phyloP scores from a whole-genome alignment of 2,329 filamentous ascomycete species.

The Alternaria ethzedia region DNA sequence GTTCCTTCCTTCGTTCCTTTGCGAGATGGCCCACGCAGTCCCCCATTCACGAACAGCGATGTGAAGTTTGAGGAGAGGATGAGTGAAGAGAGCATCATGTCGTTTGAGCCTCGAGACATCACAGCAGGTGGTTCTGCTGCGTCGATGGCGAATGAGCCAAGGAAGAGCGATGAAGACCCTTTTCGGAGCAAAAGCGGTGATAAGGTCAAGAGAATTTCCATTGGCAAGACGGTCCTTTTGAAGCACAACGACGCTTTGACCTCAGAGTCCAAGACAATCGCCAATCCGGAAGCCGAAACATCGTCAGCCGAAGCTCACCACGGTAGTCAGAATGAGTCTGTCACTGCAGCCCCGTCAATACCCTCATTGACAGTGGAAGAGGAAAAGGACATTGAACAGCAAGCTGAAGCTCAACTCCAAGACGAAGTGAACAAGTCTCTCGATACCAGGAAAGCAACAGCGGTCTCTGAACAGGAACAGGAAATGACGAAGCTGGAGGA shows the following conservation, averaged over 20 bases:
- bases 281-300: slow-evolving; percentile 8
- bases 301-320: background rate
- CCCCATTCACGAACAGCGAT: slow-evolving; percentile 32
- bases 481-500: slow-evolving; percentile 9
- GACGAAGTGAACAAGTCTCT: slow-evolving; percentile 37
- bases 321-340: background rate
- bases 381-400: slow-evolving; percentile 43
- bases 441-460: background rate
- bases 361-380: slow-evolving; percentile 20
- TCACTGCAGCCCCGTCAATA: slow-evolving; percentile 11
- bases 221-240: slow-evolving; percentile 47
- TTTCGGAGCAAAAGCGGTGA: slow-evolving; percentile 36
- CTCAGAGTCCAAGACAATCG: background rate
- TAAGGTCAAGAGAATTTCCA: slow-evolving; percentile 44
- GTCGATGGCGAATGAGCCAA: background rate
- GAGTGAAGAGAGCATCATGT: slow-evolving; percentile 39
- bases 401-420: slow-evolving; percentile 46
- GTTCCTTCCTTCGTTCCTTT: slow-evolving; percentile 65
- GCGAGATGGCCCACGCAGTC: slow-evolving; percentile 43
- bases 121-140: slow-evolving; percentile 16
- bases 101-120: slow-evolving; percentile 29
- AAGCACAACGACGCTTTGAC: background rate
- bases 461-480: background rate
- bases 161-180: slow-evolving; percentile 43
- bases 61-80: slow-evolving; percentile 27